Base-by-base conservation (phyloP, 2,329 filamentous ascomycete species). In the Fusarium sp. region DNA sequence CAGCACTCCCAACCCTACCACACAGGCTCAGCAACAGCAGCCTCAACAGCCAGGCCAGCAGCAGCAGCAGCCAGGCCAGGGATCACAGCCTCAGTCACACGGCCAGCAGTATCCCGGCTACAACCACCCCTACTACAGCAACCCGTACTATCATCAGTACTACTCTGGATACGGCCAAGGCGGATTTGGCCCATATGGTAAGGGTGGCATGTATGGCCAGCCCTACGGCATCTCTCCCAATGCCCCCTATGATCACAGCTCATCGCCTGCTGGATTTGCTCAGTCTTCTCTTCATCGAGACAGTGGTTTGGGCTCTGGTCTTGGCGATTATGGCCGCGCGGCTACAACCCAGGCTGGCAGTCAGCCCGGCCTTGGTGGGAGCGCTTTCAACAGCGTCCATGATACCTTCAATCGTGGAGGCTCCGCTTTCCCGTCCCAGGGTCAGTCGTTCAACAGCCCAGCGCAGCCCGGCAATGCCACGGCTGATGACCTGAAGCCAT, bases 1-100 rank as follows among this genome's bases (percentile, higher is more conserved):
- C 82, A 96, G 93, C 78, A 98, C 95, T 6, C 95, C 96, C 41
- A 96, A 97, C 84, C 95, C 95, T 35, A 88, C 92, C 45, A 84
- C 85, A 17, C 88, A 89, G 79, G 84, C 84, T 53, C 88, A 89
- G 77, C 83, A 84, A 72, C 68, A 82, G 62, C 84, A 85, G 39
- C 85, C 86, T 69, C 84, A 83, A 75, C 82, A 81, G 66, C 79
- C 74, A n/a, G 87, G 90, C 36, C 84, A 85, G 51, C 86, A 86
- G 69, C 84, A 82, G 74, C 83, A 85, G 76, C 83, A 80, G 65
- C 82, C 80, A 36, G 82, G 77, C n/a, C 84, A 84, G 47, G 82
- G 82, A 53, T 82, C 84, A 60, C 85, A 86, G 79, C 84, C 83
- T 24, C 85, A 85, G 75, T 81, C 83, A 32, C 83, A 85, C 67